Conservation (phyloP, 768 basidiomycete genomes). For the Stropharia rugosoannulata region DNA sequence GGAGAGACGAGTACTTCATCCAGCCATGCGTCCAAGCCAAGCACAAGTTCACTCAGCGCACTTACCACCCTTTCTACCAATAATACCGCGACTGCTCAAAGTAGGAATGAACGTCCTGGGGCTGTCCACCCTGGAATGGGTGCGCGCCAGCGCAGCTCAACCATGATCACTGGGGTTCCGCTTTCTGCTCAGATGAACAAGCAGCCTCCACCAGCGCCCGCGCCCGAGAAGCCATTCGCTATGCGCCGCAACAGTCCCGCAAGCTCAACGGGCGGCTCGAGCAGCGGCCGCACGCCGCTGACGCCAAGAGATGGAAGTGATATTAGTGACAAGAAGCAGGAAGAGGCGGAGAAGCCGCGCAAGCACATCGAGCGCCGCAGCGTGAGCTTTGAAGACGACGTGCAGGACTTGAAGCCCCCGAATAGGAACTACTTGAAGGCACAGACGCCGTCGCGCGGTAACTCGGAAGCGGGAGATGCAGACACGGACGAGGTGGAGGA, state of each 20-base stretch:
- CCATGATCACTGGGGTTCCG: constrained; percentile 33
- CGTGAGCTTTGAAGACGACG: constrained; percentile 67
- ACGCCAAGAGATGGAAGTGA: constrained; percentile 84
- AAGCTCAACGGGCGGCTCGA: constrained; percentile 85
- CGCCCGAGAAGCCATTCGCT: constrained; percentile 58
- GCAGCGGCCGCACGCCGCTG: constrained; percentile 69
- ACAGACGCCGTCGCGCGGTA: constrained; percentile 24
- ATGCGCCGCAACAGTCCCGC: constrained; percentile 64
- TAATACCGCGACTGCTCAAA: not conserved
- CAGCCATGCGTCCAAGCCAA: constrained; percentile 2
- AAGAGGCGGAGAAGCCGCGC: constrained; percentile 16
- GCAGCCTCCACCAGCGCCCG: not conserved
- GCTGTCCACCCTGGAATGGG: constrained; percentile 9
- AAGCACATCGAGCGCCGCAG: constrained; percentile 49
- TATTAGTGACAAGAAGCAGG: constrained; percentile 24
- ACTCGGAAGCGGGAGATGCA: constrained; percentile 19
- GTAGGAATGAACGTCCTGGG: constrained; percentile 10
- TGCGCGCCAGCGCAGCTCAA: constrained; percentile 38
- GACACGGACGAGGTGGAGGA: constrained; percentile 50
- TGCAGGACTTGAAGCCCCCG: constrained; percentile 16
- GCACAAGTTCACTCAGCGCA: not conserved
- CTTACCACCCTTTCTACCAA: not conserved
- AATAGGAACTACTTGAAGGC: constrained; percentile 20
- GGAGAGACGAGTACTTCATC: constrained; percentile 8
- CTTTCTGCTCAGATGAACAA: constrained; percentile 20